Base-by-base conservation (phyloP, 371 early-diverging fungal genomes). In the Mucor irregularis region DNA sequence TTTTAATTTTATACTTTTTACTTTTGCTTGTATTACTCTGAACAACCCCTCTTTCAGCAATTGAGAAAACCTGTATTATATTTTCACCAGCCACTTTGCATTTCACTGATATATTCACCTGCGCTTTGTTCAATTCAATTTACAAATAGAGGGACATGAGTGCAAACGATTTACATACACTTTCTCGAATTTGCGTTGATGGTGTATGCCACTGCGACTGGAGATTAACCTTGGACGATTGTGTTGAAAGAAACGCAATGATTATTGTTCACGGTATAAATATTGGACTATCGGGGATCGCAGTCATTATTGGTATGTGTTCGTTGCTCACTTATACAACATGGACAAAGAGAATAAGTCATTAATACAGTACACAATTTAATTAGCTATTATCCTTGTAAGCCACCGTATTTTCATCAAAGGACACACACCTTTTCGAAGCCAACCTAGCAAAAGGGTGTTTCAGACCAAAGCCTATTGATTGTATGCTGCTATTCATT, bases 391-490 rank as follows among this genome's bases (percentile, higher is more conserved):
- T 25, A 26, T 40, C 8, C 42, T 65, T 28, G 39, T 65, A 43
- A 11, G 33, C 13, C 66, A 65, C 19, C 37, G 66, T 45, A 17
- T 56, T 10, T 37, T 60, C 22, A 49, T 61, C 9, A 60, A 61
- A 49, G 66, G 66, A 2, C 66, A 65, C 25, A 38, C 28, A 51
- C 16, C n/a, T 65, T 19, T 56, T 65, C 31, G 66, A 65, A 14
- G 19, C 34, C 5, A 56, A 55, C 21, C 24, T 61, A 11, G 19
- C 44, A 5, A 60, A 61, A 39, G 61, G 61, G 2, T 65, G 53
- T 9, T 61, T 65, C 43, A 46, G 66, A 7, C 66, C 66, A 11
- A 65, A 65, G 10, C 66, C 68, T 13, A 64, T 68, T 46, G 68
- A 68, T 25, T 64, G 64, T 30, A 64, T 68, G 60, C 24, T 68